Evolutionary conservation across 2,329 filamentous ascomycete genomes (phyloP), one percentile per base, ranked within the genome.

Genomic region (Xylariaceae sp.): DNA sequence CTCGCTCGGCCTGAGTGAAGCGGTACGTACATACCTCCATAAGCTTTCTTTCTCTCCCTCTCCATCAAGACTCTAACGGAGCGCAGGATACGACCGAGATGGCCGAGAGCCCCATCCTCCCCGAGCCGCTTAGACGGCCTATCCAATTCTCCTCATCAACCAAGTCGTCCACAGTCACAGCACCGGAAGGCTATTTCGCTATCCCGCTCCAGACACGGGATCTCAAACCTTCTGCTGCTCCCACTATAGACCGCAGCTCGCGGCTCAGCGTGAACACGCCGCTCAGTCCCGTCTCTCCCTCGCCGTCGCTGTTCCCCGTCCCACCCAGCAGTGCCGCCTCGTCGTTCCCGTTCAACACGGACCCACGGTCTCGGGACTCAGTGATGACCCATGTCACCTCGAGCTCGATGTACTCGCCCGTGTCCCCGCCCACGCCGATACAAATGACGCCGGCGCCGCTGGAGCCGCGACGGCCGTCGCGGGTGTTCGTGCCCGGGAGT

Each of bases 261-360:
- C 13, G 22, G 17, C 17, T 31, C 16, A 12, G 19, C 37, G 16
- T 30, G 39, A 9, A 19, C 35, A 13, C 36, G 35, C 31, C 19
- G n/a, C 26, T 26, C 15, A 45, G 42, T 16, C 44, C 47, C 7
- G 33, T 43, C 34, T 43, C 44, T 4, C 46, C 47, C 9, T 46
- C 49, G 8, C 47, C 45, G 4, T 52, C 49, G 7, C 16, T 47
- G 13, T 50, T 50, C 22, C 49, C 49, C 22, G 16, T 48, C 7
- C 49, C 47, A 4, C 44, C 47, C 1, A 19, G 9, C 19, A 16
- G 37, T n/a, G 13, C 30, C 30, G 30, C 30, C 30, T 17, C 24
- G 8, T n/a, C 36, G 8, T n/a, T 17, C 30, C 8, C 15, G n/a
- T n/a, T n/a, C 26, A 12, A n/a, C 26, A 15, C 26, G 12, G 15